Base-by-base conservation (phyloP, 176 grass and related monocot species). In the Stipa capillata region DNA sequence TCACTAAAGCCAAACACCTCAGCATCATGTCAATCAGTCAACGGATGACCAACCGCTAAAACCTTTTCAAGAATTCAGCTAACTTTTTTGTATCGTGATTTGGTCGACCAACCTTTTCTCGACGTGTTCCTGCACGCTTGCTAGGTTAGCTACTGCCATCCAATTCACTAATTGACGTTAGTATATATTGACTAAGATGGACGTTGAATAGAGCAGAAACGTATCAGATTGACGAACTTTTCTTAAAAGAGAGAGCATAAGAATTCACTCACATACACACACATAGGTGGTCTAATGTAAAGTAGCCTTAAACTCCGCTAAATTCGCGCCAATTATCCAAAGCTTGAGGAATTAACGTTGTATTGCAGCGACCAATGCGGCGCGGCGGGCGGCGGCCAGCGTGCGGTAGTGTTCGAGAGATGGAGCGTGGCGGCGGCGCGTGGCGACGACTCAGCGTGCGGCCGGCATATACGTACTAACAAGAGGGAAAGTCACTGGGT, bases 401-500 rank as follows among this genome's bases (percentile, higher is more conserved):
- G 28, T n/a, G 39, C 0, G 15, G 7, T 17, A 52, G 4, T 14
- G n/a, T 50, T 50, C 48, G 18, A 50, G 6, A 20, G 51, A 17
- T 3, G 2, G 8, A 12, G 42, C 18, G 21, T 55, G 52, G 33
- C 53, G 54, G 17, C 4, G 10, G 10, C 42, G 56, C 36, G 21
- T 79, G 75, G 56, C 42, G 66, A 27, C 44, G 48, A 10, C 48
- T 16, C 37, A 43, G 36, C 57, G n/a, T 21, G 66, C 63, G 77
- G 84, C 21, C 77, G 84, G 84, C 69, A 36, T 33, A 10, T 37
- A 27, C 68, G n/a, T n/a, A n/a, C n/a, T n/a, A n/a, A n/a, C n/a
- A n/a, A n/a, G n/a, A n/a, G n/a, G n/a, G n/a, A n/a, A n/a, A n/a
- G n/a, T n/a, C n/a, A n/a, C n/a, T n/a, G n/a, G n/a, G n/a, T n/a